A percentile compares a stretch with the other conserved stretches of the same genome.
Evolutionary conservation across 2,329 filamentous ascomycete species (phyloP).

Genomic region (Cladophialophora carrionii): DNA sequence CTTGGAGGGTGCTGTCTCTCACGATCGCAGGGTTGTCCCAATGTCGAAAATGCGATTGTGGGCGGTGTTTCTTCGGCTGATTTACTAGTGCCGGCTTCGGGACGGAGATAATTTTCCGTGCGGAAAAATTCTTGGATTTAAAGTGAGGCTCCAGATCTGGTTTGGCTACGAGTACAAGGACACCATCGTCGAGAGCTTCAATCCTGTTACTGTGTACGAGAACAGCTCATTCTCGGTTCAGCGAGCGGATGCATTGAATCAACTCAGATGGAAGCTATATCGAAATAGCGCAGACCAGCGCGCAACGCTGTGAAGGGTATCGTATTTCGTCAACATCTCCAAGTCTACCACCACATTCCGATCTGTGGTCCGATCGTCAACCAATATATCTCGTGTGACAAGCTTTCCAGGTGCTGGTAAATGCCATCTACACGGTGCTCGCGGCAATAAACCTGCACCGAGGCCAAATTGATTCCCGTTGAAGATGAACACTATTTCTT

Average conservation of each 20-base stretch:
- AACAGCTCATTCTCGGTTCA: background rate
- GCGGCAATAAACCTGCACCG: background rate
- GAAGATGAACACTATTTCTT: conserved; percentile 61
- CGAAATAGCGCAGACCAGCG: background rate
- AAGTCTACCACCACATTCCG: background rate
- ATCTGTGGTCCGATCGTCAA: background rate
- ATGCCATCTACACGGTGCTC: background rate
- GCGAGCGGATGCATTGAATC: too few species aligned
- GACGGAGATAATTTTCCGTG: conserved; percentile 6
- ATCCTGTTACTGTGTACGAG: background rate
- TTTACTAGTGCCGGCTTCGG: conserved; percentile 5
- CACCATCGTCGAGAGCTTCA: background rate
- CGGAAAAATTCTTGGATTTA: background rate
- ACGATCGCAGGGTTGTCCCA: conserved; percentile 7
- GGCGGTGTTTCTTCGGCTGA: conserved; percentile 18
- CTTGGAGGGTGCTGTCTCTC: conserved; percentile 1
- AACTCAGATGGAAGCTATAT: background rate
- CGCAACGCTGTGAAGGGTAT: background rate
- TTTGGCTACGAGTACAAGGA: too few species aligned
- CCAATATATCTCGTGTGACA: background rate
- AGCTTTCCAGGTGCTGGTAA: background rate
- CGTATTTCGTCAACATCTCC: background rate
- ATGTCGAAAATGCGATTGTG: conserved; percentile 20
- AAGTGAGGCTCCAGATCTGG: background rate
- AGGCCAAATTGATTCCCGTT: conserved; percentile 4